phyloP scores from a whole-genome alignment of 1,284 basidiomycete species.

The Phylloboletellus chloephorus region DNA sequence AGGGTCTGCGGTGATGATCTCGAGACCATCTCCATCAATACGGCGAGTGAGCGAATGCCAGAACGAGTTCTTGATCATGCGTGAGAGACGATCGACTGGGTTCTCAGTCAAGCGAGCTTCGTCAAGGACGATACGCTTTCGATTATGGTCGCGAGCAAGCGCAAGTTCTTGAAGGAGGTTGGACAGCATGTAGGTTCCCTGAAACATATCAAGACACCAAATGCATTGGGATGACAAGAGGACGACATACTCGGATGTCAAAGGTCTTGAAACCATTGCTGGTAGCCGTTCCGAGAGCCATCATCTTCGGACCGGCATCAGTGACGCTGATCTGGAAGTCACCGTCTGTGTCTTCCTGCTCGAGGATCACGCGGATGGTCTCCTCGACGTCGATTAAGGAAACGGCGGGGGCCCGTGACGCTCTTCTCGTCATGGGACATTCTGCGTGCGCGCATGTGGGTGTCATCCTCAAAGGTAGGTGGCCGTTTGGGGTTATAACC shows the following conservation, averaged over 20 bases:
- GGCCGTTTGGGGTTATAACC: conserved; percentile 62
- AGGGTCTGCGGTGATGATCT: conserved; percentile 94
- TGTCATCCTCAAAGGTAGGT: conserved; percentile 71
- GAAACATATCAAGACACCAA: conserved; percentile 9
- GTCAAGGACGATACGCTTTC: conserved; percentile 96
- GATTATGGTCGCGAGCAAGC: conserved; percentile 90
- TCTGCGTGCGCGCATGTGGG: conserved; percentile 63
- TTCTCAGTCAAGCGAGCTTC: conserved; percentile 95
- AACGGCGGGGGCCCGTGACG: conserved; percentile 71
- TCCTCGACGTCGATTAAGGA: conserved; percentile 99
- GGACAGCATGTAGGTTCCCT: conserved; percentile 98
- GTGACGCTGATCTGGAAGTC: conserved; percentile 97
- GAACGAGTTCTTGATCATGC: conserved; percentile 98
- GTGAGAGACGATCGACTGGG: conserved; percentile 91
- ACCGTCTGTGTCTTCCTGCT: conserved; percentile 97
- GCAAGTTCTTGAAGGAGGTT: conserved; percentile 98
- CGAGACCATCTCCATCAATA: conserved; percentile 95
- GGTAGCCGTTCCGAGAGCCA: conserved; percentile 92
- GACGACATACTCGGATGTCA: conserved; percentile 77
- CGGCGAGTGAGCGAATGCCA: conserved; percentile 96
- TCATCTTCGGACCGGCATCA: conserved; percentile 94
- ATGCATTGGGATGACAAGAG: neutral
- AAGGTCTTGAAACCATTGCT: conserved; percentile 97
- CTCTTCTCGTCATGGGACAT: conserved; percentile 84
- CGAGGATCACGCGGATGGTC: conserved; percentile 92